These are phyloP conservation scores for Dothidotthia symphoricarpi DNA, from an alignment of 2,329 filamentous ascomycete species.

Conservation along the genomic window DNA sequence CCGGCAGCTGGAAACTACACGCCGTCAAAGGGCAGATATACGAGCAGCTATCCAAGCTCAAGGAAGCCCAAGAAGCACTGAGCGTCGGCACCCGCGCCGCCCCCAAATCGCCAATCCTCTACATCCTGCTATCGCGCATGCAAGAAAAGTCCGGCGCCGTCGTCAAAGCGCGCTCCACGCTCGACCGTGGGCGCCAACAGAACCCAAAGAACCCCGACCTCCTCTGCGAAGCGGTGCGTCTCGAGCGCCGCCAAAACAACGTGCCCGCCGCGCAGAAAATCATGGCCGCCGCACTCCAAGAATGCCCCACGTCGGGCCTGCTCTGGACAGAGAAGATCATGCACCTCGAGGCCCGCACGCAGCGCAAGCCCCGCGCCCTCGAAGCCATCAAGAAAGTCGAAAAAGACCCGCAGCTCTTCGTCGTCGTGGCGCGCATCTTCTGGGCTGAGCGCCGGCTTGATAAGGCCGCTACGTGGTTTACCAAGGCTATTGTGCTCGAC, in stretches of 20 bases:
- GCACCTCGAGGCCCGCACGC: conserved; percentile 86
- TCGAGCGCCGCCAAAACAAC: conserved; percentile 87
- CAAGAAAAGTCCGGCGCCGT: conserved; percentile 81
- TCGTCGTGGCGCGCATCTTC: conserved; percentile 91
- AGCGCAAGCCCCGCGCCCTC: conserved; percentile 84
- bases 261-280: conserved; percentile 79
- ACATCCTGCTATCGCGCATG: conserved; percentile 82
- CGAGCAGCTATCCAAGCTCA: conserved; percentile 73
- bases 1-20: conserved; percentile 83
- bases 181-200: conserved; percentile 85
- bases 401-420: conserved; percentile 83
- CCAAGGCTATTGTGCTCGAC: conserved; percentile 87
- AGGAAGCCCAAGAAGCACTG: conserved; percentile 87
- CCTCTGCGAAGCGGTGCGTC: conserved; percentile 90
- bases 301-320: conserved; percentile 81
- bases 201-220: conserved; percentile 81
- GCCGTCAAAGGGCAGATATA: conserved; percentile 99
- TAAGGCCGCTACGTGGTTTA: conserved; percentile 95
- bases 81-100: conserved; percentile 83
- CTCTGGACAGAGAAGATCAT: conserved; percentile 95
- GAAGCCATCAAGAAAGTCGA: conserved; percentile 98
- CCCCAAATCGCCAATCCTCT: conserved; percentile 78
- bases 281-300: conserved; percentile 91
- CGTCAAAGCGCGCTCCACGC: conserved; percentile 89
- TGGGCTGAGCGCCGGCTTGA: conserved; percentile 91